A percentile compares a stretch with the other conserved stretches of the same genome.
These are phyloP conservation scores for Eucalyptus fibrosa DNA, from an alignment of 345 rosid species.

Conservation along the genomic window DNA sequence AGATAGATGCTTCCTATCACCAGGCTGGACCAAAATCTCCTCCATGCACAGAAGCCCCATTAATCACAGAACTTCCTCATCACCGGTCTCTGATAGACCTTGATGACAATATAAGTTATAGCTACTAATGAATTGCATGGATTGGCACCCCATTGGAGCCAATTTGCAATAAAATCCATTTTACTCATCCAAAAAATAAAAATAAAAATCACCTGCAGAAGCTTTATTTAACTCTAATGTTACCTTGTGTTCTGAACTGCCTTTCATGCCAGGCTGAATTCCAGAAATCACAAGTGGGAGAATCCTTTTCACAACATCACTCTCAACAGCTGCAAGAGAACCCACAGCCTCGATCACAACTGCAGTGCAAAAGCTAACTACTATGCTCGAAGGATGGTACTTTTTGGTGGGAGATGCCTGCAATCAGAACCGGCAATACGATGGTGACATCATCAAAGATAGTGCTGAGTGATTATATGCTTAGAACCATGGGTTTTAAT, in stretches of 20 bases:
- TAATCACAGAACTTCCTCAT: not conserved
- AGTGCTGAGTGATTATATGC: not conserved
- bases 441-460: not conserved
- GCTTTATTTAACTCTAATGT: not conserved
- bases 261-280: conserved; percentile 43
- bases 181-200: not conserved
- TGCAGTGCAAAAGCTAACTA: conserved; percentile 69
- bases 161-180: not conserved
- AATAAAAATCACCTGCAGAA: not conserved
- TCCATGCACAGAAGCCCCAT: not conserved
- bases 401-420: conserved; percentile 73
- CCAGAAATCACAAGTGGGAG: conserved; percentile 74
- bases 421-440: not conserved
- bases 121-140: not conserved
- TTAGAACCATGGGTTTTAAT: not conserved
- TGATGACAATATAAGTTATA: not conserved
- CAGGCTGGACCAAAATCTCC: not conserved
- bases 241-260: conserved; percentile 75
- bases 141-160: not conserved
- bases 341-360: conserved; percentile 72
- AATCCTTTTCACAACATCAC: conserved; percentile 60
- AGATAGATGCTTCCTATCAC: not conserved
- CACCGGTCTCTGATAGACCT: not conserved
- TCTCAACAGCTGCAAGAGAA: conserved; percentile 39
- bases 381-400: conserved; percentile 45